A percentile compares a stretch with the other conserved stretches of the same genome.
These are phyloP conservation scores for Ogataea pilisensis DNA, from an alignment of 805 yeast genomes.

Conservation along the genomic window DNA sequence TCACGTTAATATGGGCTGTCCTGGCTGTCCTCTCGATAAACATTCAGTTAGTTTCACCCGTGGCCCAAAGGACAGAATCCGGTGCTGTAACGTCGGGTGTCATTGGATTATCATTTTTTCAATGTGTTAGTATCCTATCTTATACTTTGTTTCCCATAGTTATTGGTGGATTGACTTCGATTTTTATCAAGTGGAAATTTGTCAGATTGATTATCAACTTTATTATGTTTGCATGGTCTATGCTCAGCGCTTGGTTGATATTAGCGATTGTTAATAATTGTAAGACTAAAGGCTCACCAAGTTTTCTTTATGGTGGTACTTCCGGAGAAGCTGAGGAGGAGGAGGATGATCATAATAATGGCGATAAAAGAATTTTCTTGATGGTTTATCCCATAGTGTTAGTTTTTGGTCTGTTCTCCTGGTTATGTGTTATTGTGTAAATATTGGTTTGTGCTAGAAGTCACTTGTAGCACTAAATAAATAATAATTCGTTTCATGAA, in stretches of 20 bases:
- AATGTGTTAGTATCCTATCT: slow-evolving; percentile 52
- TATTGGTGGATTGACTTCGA: slow-evolving; percentile 43
- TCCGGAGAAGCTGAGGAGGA: slow-evolving; percentile 11
- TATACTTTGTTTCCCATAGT: slow-evolving; percentile 54
- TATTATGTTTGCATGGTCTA: slow-evolving; percentile 46
- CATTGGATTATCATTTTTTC: slow-evolving; percentile 46
- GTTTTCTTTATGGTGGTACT: slow-evolving; percentile 10
- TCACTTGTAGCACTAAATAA: too few species aligned
- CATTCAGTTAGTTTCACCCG: slow-evolving; percentile 52
- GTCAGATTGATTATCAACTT: slow-evolving; percentile 39
- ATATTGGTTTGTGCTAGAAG: too few species aligned
- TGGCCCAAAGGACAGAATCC: slow-evolving; percentile 26
- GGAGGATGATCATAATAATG: slow-evolving; percentile 36
- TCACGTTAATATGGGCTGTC: slow-evolving; percentile 49
- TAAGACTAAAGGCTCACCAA: slow-evolving; percentile 24
- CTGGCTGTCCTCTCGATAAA: slow-evolving; percentile 46
- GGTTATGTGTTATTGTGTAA: slow-evolving; percentile 50
- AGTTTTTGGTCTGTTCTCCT: slow-evolving; percentile 48
- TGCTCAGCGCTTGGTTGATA: slow-evolving; percentile 47
- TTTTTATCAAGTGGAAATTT: slow-evolving; percentile 39
- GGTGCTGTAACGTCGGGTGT: slow-evolving; percentile 29
- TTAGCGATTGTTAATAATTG: slow-evolving; percentile 41
- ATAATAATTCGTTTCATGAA: too few species aligned
- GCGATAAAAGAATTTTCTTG: slow-evolving; percentile 49
- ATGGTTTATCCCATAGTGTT: slow-evolving; percentile 52